phyloP scores from a whole-genome alignment of 2,329 filamentous ascomycete species.

The Aspergillus costaricaensis region DNA sequence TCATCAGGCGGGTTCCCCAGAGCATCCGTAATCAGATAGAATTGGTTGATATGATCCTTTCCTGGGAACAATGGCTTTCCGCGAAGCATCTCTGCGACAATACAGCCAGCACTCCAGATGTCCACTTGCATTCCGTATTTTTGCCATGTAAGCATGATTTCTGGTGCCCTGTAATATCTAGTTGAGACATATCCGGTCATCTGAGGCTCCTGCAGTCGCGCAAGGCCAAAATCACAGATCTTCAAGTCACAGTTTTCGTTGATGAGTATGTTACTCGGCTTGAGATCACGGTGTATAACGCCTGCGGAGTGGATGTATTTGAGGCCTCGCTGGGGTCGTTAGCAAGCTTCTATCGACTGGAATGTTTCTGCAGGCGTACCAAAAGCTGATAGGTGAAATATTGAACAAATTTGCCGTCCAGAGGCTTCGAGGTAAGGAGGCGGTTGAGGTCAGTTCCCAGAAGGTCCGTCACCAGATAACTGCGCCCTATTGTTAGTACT shows the following conservation, averaged over 20 bases:
- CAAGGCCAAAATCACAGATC: conserved; percentile 98
- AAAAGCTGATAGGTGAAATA: conserved; percentile 99
- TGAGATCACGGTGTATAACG: conserved; percentile 95
- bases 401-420: conserved; percentile 99
- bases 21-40: conserved; percentile 97
- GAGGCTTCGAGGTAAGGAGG: conserved; percentile 86
- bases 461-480: conserved; percentile 96
- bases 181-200: conserved; percentile 99
- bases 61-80: conserved; percentile 97
- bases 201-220: conserved; percentile 95
- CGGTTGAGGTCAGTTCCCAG: conserved; percentile 95
- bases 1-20: conserved; percentile 94
- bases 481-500: conserved; percentile 39
- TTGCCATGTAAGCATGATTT: conserved; percentile 99
- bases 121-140: conserved; percentile 99
- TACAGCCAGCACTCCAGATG: conserved; percentile 99
- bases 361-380: conserved; percentile 52
- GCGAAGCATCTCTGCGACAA: conserved; percentile 98
- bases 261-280: conserved; percentile 97
- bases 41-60: conserved; percentile 99
- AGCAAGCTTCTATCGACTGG: neutral
- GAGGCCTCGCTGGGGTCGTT: conserved; percentile 72
- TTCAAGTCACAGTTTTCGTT: conserved; percentile 99
- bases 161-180: conserved; percentile 95
- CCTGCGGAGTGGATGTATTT: conserved; percentile 99